Evolutionary conservation across 306 rosid genomes (phyloP).

Genomic region (Rosa rugosa): DNA sequence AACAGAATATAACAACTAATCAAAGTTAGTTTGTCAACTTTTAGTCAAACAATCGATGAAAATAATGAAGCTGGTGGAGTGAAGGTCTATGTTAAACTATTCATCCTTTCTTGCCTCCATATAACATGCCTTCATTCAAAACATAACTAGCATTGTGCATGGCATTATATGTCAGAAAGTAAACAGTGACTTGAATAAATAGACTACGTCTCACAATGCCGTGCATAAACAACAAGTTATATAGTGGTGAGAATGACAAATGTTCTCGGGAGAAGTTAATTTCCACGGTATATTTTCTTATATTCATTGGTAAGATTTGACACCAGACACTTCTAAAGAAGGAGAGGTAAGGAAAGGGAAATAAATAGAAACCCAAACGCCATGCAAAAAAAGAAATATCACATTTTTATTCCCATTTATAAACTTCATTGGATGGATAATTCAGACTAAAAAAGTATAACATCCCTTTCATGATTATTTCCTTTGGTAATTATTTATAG

Average conservation of each 20-base stretch:
- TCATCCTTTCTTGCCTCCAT: neutral
- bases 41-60: neutral
- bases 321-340: neutral
- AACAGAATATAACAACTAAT: neutral
- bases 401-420: neutral
- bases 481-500: neutral
- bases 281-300: neutral
- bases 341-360: neutral
- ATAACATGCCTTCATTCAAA: no score
- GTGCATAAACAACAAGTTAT: neutral
- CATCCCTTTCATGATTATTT: neutral
- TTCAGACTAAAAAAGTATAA: neutral
- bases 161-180: neutral
- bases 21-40: neutral
- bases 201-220: neutral
- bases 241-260: neutral
- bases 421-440: neutral
- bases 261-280: neutral
- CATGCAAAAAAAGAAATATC: neutral
- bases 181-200: neutral
- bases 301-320: neutral
- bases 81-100: neutral
- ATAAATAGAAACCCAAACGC: neutral
- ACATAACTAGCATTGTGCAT: conserved; percentile 1
- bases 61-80: neutral